Conservation (phyloP, 331 rosid genomes). For the Acacia concinna region DNA sequence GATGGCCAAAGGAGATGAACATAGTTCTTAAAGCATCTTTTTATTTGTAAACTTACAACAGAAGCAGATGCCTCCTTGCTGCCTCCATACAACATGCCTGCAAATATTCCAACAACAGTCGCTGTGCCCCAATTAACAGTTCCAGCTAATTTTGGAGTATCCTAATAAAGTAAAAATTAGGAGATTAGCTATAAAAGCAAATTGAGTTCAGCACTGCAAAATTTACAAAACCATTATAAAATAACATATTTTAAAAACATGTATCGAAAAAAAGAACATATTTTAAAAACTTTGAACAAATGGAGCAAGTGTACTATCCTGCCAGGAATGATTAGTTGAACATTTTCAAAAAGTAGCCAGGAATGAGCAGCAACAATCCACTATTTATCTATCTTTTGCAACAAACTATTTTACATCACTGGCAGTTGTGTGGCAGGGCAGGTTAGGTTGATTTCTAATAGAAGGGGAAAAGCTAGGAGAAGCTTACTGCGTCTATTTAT, state of each 20-base stretch:
- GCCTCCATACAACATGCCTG: constrained; percentile 93
- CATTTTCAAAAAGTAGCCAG: background rate
- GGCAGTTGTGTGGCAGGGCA: background rate
- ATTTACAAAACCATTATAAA: constrained; percentile 16
- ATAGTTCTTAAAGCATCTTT: constrained; percentile 17
- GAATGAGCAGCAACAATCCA: background rate
- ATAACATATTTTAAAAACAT: constrained; percentile 16
- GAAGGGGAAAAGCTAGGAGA: background rate
- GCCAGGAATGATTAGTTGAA: background rate
- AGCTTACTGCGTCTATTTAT: background rate
- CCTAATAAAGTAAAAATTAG: constrained; percentile 42
- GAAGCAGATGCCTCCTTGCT: constrained; percentile 96
- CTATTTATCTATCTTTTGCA: background rate
- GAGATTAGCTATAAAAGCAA: background rate
- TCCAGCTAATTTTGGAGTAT: constrained; percentile 61
- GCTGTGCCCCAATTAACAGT: constrained; percentile 87
- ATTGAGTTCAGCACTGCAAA: constrained; percentile 3
- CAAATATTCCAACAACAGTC: constrained; percentile 78
- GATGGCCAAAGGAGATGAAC: constrained; percentile 15
- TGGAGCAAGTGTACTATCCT: background rate
- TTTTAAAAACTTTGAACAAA: constrained; percentile 15
- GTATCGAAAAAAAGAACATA: too few relatives aligned
- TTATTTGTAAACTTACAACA: constrained; percentile 61
- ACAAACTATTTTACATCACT: background rate
- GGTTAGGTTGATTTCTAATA: background rate